Evolutionary conservation across 2,329 filamentous ascomycete species (phyloP).

Genomic region (Pestalotiopsis sp.): DNA sequence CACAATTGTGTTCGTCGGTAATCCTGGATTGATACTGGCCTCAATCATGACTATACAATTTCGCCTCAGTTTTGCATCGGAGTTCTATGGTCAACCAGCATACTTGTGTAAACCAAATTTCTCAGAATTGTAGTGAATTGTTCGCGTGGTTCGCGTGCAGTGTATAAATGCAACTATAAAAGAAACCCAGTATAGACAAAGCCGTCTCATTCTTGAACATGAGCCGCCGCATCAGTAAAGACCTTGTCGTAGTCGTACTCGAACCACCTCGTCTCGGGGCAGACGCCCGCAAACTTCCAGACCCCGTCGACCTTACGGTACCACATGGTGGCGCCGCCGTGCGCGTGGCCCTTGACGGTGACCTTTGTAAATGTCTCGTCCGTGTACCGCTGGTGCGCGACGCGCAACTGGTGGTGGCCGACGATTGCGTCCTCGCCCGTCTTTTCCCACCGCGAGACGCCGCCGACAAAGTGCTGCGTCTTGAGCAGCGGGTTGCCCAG

Average conservation of each 20-base stretch:
- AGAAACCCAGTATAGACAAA: too few relatives aligned
- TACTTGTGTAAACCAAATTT: too few relatives aligned
- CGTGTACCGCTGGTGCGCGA: slow-evolving; percentile 58
- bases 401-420: slow-evolving; percentile 59
- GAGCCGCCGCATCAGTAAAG: slow-evolving; percentile 3
- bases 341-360: slow-evolving; percentile 56
- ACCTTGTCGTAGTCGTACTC: slow-evolving; percentile 58
- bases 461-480: slow-evolving; percentile 59
- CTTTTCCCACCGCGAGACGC: slow-evolving; percentile 50
- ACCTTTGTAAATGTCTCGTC: slow-evolving; percentile 49
- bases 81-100: too few relatives aligned
- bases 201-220: background rate
- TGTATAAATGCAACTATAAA: too few relatives aligned
- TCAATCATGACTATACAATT: too few relatives aligned
- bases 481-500: slow-evolving; percentile 56
- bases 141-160: too few relatives aligned
- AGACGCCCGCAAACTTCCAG: slow-evolving; percentile 60
- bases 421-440: slow-evolving; percentile 48
- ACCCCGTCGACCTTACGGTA: slow-evolving; percentile 60
- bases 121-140: too few relatives aligned
- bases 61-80: too few relatives aligned
- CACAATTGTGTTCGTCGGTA: too few relatives aligned
- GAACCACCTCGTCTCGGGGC: slow-evolving; percentile 55
- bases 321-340: slow-evolving; percentile 55
- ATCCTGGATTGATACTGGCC: too few relatives aligned